A percentile compares a stretch with the other conserved stretches of the same genome.
Evolutionary conservation across 805 yeast species (phyloP).

Genomic region (Zygotorulaspora chibaensis): DNA sequence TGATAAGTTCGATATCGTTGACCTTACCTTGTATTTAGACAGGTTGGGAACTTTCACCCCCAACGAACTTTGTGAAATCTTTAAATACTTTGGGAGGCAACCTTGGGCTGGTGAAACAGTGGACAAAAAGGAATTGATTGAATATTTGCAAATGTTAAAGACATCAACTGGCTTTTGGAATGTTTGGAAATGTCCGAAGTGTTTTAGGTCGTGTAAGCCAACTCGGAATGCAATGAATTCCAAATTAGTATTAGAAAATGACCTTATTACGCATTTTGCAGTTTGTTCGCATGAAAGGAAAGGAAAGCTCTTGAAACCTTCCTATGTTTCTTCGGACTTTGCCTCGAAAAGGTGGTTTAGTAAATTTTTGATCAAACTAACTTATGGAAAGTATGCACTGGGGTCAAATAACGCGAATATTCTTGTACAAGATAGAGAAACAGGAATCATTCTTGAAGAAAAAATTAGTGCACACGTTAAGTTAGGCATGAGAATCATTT

Average conservation of each 20-base stretch:
- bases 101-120: conserved; percentile 54
- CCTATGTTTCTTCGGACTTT: conserved; percentile 71
- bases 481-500: conserved; percentile 78
- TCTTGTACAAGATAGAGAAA: conserved; percentile 82
- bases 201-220: conserved; percentile 55
- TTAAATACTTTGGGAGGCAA: conserved; percentile 42
- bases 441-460: conserved; percentile 89
- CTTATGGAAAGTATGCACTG: conserved; percentile 80
- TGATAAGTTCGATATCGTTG: conserved; percentile 46
- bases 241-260: conserved; percentile 41
- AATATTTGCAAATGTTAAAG: conserved; percentile 42
- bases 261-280: conserved; percentile 81
- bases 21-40: conserved; percentile 59
- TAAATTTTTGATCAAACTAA: conserved; percentile 72
- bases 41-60: conserved; percentile 44
- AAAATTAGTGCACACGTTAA: conserved; percentile 87
- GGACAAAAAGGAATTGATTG: conserved; percentile 43
- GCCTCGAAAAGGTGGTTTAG: conserved; percentile 90
- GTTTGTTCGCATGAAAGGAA: conserved; percentile 76
- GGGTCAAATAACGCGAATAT: conserved; percentile 93
- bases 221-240: conserved; percentile 41
- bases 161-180: conserved; percentile 38
- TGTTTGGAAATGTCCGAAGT: conserved; percentile 74
- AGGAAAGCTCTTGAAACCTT: conserved; percentile 54
- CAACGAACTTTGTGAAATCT: conserved; percentile 51